phyloP scores from a whole-genome alignment of 2,329 filamentous ascomycete genomes.

The Phaeosphaeria sp. region DNA sequence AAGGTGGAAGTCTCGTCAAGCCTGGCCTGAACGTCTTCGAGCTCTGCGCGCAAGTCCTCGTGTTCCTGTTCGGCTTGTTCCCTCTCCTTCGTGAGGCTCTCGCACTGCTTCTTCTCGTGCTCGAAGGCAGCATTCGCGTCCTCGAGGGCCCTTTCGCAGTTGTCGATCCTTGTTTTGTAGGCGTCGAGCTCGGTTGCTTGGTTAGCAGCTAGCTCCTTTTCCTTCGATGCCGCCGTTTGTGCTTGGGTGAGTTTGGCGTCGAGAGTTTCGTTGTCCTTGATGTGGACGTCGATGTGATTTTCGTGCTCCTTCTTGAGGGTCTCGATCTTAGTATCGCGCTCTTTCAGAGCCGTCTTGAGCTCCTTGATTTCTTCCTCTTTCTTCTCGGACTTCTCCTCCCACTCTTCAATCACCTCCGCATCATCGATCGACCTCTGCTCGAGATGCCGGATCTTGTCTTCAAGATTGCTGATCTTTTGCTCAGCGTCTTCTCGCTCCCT shows the following conservation, averaged over 20 bases:
- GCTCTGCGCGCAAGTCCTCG: conserved; percentile 18
- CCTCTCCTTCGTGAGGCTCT: conserved; percentile 6
- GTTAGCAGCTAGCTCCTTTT: neutral
- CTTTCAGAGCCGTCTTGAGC: neutral
- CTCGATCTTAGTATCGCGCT: neutral
- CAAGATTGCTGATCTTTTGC: neutral
- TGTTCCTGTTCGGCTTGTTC: conserved; percentile 13
- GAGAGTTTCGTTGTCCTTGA: neutral
- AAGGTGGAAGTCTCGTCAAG: conserved; percentile 16
- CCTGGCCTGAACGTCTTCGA: conserved; percentile 7
- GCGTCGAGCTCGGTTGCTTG: neutral
- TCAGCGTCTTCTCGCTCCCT: neutral
- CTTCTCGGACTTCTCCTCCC: neutral
- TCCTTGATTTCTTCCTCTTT: neutral
- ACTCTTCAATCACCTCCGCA: neutral
- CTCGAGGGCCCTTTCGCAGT: neutral
- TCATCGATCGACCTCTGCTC: neutral
- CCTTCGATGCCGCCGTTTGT: neutral
- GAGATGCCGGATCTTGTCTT: neutral
- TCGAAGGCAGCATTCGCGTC: neutral
- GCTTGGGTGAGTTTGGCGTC: neutral
- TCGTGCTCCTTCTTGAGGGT: neutral
- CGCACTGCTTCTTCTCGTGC: conserved; percentile 7
- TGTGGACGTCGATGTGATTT: neutral
- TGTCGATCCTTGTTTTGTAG: neutral